Base-by-base conservation (phyloP, 306 rosid species). In the Quercus bicolor region DNA sequence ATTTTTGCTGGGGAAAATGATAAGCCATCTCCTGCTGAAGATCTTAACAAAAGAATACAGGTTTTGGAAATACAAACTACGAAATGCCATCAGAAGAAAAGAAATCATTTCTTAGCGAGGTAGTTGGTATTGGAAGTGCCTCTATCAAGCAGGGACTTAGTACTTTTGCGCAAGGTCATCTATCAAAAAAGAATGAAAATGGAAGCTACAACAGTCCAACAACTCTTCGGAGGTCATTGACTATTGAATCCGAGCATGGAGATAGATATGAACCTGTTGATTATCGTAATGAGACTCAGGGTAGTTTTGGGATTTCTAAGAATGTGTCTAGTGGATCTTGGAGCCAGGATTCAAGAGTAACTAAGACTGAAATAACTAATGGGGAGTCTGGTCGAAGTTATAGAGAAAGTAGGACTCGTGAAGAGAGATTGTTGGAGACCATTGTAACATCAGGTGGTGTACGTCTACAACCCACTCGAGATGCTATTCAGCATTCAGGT, bases 401-500 rank as follows among this genome's bases (percentile, higher is more conserved):
- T 82, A 82, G 87, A 56, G 92, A 74, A 82, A 88, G 81, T 57
- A 91, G 89, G 87, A 96, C 93, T 43, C 89, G 84, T 14, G 99
- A 96, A 83, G 97, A 93, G 74, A 91, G 91, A 86, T 83, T 96
- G 88, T 76, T 96, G 92, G 99, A 96, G 87, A 90, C 97, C 77
- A 90, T 96, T 83, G 98, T 94, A 74, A 93, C 92, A 5, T 85
- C 96, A 56, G 98, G 99, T 76, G 99, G 99, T 79, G 94, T 96
- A 56, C 97, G 99, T 28, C 78, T 96, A 72, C 99, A 96, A 80
- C 99, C 99, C 77, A 90, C 96, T 85, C 94, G 99, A 79, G 99
- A 96, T 89, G 96, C 97, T 73, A 78, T 93, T 84, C 97, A 89
- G 74, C 71, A 78, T 93, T 84, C 97, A 89, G 74, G 89, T 82